Percentiles rank a stretch among this genome's conserved stretches.
These are phyloP conservation scores for Daldinia sp. DNA, from an alignment of 2,329 filamentous ascomycete species.

Conservation along the genomic window DNA sequence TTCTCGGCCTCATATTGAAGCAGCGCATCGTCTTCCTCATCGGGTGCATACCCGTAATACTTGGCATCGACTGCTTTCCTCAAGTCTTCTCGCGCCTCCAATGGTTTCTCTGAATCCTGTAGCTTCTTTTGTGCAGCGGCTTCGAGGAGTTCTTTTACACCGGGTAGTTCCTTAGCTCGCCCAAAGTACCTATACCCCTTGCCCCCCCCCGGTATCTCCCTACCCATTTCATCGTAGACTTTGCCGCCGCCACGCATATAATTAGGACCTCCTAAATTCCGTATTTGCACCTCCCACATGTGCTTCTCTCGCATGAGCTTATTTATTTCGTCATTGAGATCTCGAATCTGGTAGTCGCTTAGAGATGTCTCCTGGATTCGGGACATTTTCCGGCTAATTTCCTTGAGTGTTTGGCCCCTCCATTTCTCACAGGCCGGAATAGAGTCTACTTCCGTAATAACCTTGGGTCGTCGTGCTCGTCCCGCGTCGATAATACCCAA, in stretches of 20 bases:
- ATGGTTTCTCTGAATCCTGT: constrained; percentile 69
- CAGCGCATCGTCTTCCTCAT: constrained; percentile 88
- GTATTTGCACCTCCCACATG: constrained; percentile 98
- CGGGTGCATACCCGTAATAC: constrained; percentile 95
- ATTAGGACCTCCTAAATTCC: constrained; percentile 95
- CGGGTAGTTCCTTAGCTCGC: constrained; percentile 86
- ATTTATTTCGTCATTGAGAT: constrained; percentile 99
- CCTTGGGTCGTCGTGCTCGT: constrained; percentile 88
- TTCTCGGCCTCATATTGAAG: constrained; percentile 84
- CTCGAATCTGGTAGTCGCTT: constrained; percentile 97
- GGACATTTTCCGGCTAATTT: constrained; percentile 95
- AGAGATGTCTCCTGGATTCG: constrained; percentile 92
- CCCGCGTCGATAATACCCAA: constrained; percentile 95
- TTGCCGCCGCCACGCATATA: constrained; percentile 86
- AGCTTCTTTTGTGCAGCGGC: constrained; percentile 70
- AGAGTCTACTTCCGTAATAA: constrained; percentile 85
- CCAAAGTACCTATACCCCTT: constrained; percentile 97
- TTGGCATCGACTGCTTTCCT: constrained; percentile 86
- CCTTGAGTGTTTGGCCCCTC: constrained; percentile 96
- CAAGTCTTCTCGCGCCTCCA: constrained; percentile 76
- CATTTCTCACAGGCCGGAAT: constrained; percentile 96
- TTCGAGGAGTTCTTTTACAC: constrained; percentile 96
- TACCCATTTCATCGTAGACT: constrained; percentile 79
- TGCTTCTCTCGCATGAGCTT: constrained; percentile 99
- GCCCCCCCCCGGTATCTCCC: constrained; percentile 78